These are phyloP conservation scores for Pilasporangium apinafurcum DNA, from an alignment of 352 stramenopile species.

Conservation along the genomic window DNA sequence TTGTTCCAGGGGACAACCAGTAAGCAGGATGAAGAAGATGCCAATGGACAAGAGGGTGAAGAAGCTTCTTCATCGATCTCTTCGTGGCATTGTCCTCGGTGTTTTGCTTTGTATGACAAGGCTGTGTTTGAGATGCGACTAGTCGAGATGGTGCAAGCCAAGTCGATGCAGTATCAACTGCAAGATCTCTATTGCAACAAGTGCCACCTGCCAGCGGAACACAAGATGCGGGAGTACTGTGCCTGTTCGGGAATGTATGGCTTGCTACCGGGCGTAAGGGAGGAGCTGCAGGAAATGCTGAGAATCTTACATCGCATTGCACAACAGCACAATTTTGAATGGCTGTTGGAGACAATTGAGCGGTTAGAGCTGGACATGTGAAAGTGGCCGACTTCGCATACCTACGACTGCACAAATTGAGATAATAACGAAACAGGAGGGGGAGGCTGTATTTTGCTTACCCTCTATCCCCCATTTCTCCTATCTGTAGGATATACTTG, in stretches of 20 bases:
- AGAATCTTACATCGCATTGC: conserved; percentile 57
- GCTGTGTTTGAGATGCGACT: conserved; percentile 88
- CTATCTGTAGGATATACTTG: too few species aligned
- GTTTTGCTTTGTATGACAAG: conserved; percentile 88
- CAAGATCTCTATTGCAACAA: conserved; percentile 87
- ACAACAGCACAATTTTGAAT: conserved; percentile 60
- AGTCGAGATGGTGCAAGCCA: conserved; percentile 84
- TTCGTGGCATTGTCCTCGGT: conserved; percentile 92
- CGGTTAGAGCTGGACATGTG: conserved; percentile 36
- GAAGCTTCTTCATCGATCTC: conserved; percentile 3
- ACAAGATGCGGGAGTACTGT: conserved; percentile 79
- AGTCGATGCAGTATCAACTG: conserved; percentile 90
- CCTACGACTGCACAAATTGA: too few species aligned
- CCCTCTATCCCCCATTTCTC: too few species aligned
- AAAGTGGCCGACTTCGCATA: too few species aligned
- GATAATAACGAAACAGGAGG: too few species aligned
- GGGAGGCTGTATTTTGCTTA: too few species aligned
- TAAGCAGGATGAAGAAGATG: conserved; percentile 13
- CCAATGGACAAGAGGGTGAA: conserved; percentile 7
- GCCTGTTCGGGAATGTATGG: conserved; percentile 68
- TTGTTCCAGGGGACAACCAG: conserved; percentile 75
- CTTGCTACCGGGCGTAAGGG: conserved; percentile 19
- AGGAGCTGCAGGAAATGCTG: conserved; percentile 50
- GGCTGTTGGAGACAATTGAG: conserved; percentile 64
- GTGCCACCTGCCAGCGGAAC: conserved; percentile 63